phyloP scores from a whole-genome alignment of 169 alveolate genomes.

The Besnoitia besnoiti region DNA sequence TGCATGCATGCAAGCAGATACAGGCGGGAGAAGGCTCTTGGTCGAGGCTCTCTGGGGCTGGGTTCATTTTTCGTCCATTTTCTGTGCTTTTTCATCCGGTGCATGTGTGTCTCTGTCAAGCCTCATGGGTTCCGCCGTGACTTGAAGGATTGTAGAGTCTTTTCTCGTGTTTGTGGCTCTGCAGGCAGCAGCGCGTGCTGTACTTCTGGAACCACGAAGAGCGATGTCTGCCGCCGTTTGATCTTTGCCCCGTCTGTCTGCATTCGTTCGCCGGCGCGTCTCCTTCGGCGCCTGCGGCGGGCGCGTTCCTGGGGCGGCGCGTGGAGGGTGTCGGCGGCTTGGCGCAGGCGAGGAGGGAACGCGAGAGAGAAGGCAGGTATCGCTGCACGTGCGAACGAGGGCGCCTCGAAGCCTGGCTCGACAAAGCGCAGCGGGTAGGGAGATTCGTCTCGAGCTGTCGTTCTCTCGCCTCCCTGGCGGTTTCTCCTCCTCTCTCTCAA shows the following conservation, averaged over 20 bases:
- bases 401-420: background rate
- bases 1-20: no score
- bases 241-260: background rate
- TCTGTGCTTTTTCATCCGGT: no score
- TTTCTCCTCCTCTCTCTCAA: no score
- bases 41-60: no score
- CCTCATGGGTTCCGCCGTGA: no score
- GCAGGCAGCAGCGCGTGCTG: slow-evolving; percentile 43
- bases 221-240: slow-evolving; percentile 35
- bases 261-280: background rate
- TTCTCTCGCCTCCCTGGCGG: no score
- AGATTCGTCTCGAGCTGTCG: no score
- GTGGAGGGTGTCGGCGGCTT: background rate
- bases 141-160: background rate
- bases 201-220: slow-evolving; percentile 38
- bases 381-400: background rate
- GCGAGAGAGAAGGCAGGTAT: background rate
- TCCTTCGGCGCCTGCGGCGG: background rate
- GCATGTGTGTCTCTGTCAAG: no score
- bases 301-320: background rate
- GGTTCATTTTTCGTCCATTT: no score
- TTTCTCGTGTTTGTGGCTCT: background rate
- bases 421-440: background rate
- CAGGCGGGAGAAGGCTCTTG: no score
- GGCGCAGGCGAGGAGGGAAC: background rate